A percentile compares a stretch with the other conserved stretches of the same genome.
Conservation (phyloP, 2,329 filamentous ascomycete species). For the Monilinia vaccinii-corymbosi region DNA sequence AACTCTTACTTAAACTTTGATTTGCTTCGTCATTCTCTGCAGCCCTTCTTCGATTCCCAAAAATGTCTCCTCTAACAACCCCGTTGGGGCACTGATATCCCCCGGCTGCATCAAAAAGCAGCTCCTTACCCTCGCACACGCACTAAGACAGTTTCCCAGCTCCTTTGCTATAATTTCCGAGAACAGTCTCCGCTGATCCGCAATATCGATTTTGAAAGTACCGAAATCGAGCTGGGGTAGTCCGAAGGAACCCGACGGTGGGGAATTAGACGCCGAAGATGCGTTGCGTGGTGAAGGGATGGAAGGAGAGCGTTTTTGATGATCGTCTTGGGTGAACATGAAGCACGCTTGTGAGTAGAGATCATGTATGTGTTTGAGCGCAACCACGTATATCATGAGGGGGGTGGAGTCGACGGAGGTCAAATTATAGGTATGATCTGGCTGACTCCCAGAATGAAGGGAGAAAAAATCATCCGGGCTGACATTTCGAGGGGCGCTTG, state of each 20-base stretch:
- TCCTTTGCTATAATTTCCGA: background rate
- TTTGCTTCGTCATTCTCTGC: background rate
- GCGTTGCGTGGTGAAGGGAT: background rate
- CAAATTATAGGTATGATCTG: background rate
- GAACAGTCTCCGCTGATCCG: background rate
- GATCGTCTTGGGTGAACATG: background rate
- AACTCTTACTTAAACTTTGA: background rate
- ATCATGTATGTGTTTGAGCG: background rate
- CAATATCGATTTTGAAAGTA: conserved; percentile 2
- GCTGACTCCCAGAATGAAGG: background rate
- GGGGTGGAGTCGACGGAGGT: background rate
- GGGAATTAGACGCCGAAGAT: background rate
- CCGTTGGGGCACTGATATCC: background rate
- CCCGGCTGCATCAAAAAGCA: background rate
- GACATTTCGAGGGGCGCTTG: background rate
- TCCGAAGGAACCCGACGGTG: background rate
- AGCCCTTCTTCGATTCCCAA: background rate
- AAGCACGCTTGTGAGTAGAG: conserved; percentile 3
- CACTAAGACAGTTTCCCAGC: background rate
- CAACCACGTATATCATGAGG: background rate
- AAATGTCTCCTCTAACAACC: background rate
- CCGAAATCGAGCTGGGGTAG: background rate
- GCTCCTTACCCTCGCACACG: background rate
- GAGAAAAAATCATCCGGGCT: background rate
- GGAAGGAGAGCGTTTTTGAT: background rate